Conservation (phyloP, 129 eudicot genomes). For the Pittosporum tobira region DNA sequence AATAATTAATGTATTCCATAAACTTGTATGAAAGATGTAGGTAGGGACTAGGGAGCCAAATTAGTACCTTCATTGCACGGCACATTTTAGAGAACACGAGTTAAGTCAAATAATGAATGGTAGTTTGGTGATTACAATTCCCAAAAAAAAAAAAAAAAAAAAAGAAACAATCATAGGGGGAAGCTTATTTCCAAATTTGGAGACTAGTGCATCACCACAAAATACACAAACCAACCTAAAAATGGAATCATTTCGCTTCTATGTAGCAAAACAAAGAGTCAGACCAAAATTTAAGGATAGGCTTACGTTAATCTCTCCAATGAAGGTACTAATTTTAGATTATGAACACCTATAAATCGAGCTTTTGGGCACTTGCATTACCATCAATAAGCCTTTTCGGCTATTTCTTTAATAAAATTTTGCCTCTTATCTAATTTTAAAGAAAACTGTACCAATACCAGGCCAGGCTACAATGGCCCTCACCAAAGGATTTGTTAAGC, state of each 20-base stretch:
- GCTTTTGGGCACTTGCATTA: not conserved
- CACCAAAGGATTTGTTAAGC: not conserved
- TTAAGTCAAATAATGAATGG: too few species aligned
- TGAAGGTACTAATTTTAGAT: not conserved
- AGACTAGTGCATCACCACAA: not conserved
- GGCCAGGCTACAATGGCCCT: not conserved
- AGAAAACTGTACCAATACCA: not conserved
- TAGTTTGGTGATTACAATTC: too few species aligned
- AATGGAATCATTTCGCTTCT: too few species aligned
- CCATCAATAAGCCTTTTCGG: not conserved
- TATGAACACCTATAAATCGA: not conserved
- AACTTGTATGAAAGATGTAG: too few species aligned
- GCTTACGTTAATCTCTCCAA: not conserved
- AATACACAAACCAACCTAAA: not conserved
- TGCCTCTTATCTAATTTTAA: not conserved
- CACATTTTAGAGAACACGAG: too few species aligned
- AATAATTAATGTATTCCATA: too few species aligned
- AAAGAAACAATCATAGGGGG: too few species aligned
- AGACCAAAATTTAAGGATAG: not conserved
- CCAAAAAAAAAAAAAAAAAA: too few species aligned
- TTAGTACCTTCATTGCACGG: too few species aligned
- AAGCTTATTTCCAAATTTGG: too few species aligned
- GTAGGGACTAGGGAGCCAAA: too few species aligned
- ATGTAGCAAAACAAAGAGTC: not conserved
- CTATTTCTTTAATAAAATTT: not conserved